These are phyloP conservation scores for Lenzites betulinus DNA, from an alignment of 768 basidiomycete genomes.

Conservation along the genomic window DNA sequence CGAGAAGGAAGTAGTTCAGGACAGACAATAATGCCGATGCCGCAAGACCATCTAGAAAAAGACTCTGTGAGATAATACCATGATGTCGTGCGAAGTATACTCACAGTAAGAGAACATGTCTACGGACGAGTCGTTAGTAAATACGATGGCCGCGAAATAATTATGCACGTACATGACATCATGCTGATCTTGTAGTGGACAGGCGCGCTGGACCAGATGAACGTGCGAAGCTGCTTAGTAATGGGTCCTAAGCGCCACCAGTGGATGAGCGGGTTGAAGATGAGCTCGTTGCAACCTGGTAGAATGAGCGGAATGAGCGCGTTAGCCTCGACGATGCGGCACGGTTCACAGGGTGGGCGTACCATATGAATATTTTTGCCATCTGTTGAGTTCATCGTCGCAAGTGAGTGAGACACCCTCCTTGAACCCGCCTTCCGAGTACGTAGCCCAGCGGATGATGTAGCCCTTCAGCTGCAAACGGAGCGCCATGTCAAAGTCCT, in stretches of 20 bases:
- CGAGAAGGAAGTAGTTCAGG: constrained; percentile 71
- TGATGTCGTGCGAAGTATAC: not conserved
- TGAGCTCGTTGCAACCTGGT: constrained; percentile 71
- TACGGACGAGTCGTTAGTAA: not conserved
- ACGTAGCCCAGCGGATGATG: constrained; percentile 84
- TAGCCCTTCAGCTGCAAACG: constrained; percentile 66
- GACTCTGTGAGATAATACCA: not conserved
- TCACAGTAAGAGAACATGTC: constrained; percentile 49
- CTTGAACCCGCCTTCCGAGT: constrained; percentile 83
- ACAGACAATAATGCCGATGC: constrained; percentile 61
- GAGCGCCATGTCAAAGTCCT: constrained; percentile 83
- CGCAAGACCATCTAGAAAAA: constrained; percentile 54
- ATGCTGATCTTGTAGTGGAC: constrained; percentile 84
- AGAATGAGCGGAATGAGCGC: not conserved
- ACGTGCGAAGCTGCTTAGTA: constrained; percentile 75
- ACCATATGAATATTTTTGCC: constrained; percentile 90
- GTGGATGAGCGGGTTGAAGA: constrained; percentile 79
- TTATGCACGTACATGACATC: constrained; percentile 73
- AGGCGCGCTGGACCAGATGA: constrained; percentile 76
- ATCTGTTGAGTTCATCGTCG: constrained; percentile 89
- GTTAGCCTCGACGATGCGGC: not conserved
- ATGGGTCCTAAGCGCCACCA: constrained; percentile 85
- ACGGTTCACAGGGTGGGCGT: constrained; percentile 2
- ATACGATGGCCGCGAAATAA: no score
- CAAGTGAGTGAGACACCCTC: constrained; percentile 92